Evolutionary conservation across 2,329 filamentous ascomycete species (phyloP).

Genomic region (Colletotrichum gigasporum): DNA sequence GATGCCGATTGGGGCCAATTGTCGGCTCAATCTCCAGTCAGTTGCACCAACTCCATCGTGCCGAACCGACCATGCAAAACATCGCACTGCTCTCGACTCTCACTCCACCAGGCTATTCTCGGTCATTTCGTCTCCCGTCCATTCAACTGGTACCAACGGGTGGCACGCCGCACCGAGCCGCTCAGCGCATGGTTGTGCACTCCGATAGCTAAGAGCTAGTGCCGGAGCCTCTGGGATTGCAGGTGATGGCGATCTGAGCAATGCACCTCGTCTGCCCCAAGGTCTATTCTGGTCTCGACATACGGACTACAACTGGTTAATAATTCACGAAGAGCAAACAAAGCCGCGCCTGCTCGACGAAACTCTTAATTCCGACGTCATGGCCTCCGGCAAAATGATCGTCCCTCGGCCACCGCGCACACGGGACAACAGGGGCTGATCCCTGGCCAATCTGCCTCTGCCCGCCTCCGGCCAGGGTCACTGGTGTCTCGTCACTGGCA

Average conservation of each 20-base stretch:
- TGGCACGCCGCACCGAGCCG: constrained; percentile 1
- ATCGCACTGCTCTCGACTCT: not conserved
- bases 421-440: constrained; percentile 9
- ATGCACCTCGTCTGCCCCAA: not conserved
- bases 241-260: constrained; percentile 2
- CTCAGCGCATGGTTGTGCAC: not conserved
- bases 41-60: constrained; percentile 16
- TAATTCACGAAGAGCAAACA: not conserved
- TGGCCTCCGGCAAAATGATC: constrained; percentile 1
- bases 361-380: not conserved
- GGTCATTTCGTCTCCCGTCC: constrained; percentile 1
- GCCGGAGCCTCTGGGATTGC: constrained; percentile 7
- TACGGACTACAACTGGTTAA: not conserved
- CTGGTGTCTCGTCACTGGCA: constrained; percentile 6
- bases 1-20: too few species aligned
- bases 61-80: not conserved
- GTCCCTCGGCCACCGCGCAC: constrained; percentile 10
- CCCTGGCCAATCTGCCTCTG: constrained; percentile 28
- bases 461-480: constrained; percentile 16
- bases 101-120: not conserved
- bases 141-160: not conserved
- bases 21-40: constrained; percentile 4
- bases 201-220: not conserved
- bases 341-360: not conserved
- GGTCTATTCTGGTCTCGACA: not conserved